phyloP scores from a whole-genome alignment of 1,284 basidiomycete genomes.

The Rhizoctonia solani region DNA sequence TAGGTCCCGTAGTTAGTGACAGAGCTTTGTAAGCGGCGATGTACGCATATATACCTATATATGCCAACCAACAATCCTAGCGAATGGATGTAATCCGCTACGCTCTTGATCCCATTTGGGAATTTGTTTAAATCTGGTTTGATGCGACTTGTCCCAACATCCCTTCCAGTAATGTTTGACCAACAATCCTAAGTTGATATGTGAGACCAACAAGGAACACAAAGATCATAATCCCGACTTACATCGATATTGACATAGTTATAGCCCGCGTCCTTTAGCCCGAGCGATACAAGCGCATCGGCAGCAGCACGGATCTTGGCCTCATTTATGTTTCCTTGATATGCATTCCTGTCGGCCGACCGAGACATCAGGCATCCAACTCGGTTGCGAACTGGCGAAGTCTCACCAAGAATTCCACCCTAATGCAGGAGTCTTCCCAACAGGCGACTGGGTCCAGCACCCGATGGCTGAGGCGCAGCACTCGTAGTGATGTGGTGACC shows the following conservation, averaged over 20 bases:
- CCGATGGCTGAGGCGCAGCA: constrained; percentile 11
- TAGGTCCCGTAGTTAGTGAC: neutral
- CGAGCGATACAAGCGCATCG: constrained; percentile 53
- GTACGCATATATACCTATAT: constrained; percentile 48
- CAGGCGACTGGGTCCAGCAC: constrained; percentile 33
- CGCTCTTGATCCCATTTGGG: constrained; percentile 55
- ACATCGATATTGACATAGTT: constrained; percentile 62
- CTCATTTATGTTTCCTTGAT: constrained; percentile 49
- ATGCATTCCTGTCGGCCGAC: constrained; percentile 36
- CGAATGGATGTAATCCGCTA: constrained; percentile 53
- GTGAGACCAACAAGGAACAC: neutral
- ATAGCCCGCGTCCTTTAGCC: constrained; percentile 57
- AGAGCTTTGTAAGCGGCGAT: no score
- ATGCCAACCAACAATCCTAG: constrained; percentile 60
- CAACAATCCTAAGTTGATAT: constrained; percentile 54
- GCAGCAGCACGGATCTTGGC: constrained; percentile 55
- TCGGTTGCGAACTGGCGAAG: neutral
- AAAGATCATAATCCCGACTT: constrained; percentile 32
- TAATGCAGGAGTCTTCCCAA: constrained; percentile 35
- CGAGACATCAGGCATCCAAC: neutral
- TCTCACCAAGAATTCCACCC: constrained; percentile 36
- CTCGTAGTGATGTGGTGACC: neutral
- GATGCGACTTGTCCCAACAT: constrained; percentile 51
- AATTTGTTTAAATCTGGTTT: constrained; percentile 58
- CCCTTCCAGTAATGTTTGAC: constrained; percentile 49